Percentiles rank a stretch among this genome's conserved stretches.
These are phyloP conservation scores for Asclepias syriaca DNA, from an alignment of 257 asterid genomes.

Conservation along the genomic window DNA sequence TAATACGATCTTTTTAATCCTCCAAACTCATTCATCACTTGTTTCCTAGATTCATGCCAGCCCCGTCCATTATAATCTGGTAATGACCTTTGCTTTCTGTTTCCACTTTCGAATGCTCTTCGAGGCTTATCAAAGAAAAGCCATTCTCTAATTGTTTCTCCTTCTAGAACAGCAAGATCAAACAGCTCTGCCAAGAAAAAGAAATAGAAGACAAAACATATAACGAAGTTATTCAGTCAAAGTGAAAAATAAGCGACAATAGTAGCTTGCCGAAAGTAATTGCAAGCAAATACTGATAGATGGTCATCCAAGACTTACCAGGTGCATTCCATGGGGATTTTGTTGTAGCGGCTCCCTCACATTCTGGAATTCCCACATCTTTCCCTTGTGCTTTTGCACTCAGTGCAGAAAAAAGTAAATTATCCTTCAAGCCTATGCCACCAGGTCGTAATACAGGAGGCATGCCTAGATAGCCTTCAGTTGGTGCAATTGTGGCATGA, in stretches of 20 bases:
- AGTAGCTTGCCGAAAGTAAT: neutral
- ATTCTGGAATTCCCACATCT: constrained; percentile 89
- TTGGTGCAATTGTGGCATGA: constrained; percentile 56
- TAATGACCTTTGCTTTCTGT: constrained; percentile 87
- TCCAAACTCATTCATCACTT: constrained; percentile 73
- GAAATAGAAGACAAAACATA: neutral
- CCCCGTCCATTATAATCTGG: constrained; percentile 97
- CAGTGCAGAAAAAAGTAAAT: constrained; percentile 84
- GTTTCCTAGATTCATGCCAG: constrained; percentile 98
- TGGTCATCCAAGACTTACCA: constrained; percentile 35
- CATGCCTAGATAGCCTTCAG: constrained; percentile 73
- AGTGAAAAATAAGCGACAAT: neutral
- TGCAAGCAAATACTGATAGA: neutral
- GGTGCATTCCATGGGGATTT: constrained; percentile 99
- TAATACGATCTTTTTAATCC: constrained; percentile 96
- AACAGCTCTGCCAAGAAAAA: constrained; percentile 62
- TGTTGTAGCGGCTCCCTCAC: constrained; percentile 98
- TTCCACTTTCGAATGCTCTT: constrained; percentile 97
- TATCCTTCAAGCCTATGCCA: constrained; percentile 92
- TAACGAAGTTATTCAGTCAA: neutral
- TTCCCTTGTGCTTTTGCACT: constrained; percentile 76
- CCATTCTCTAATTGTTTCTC: constrained; percentile 93
- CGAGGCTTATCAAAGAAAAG: constrained; percentile 96
- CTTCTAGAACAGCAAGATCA: constrained; percentile 66
- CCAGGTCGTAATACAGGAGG: constrained; percentile 83